A percentile compares a stretch with the other conserved stretches of the same genome.
These are phyloP conservation scores for Conringia planisiliqua DNA, from an alignment of 345 rosid genomes.

Conservation along the genomic window DNA sequence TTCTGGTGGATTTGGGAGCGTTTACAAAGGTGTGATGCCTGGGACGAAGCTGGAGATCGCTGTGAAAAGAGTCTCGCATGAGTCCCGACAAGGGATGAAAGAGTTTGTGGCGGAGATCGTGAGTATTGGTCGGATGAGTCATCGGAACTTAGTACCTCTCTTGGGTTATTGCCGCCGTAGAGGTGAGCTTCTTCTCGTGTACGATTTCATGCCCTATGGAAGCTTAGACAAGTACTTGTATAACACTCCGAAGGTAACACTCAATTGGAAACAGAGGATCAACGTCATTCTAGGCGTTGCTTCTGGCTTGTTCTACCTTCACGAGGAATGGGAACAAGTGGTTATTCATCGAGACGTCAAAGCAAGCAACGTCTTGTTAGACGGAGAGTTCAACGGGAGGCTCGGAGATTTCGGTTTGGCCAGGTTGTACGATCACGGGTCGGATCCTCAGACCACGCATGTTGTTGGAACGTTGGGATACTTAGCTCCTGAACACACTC, in stretches of 20 bases:
- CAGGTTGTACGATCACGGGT: constrained; percentile 71
- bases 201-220: constrained; percentile 90
- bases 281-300: constrained; percentile 69
- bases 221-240: constrained; percentile 79
- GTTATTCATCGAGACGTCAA: constrained; percentile 90
- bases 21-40: constrained; percentile 64
- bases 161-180: constrained; percentile 76
- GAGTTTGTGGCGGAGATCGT: constrained; percentile 85
- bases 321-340: constrained; percentile 83
- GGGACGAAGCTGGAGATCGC: constrained; percentile 55
- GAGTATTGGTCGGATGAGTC: constrained; percentile 89
- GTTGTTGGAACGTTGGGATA: constrained; percentile 93
- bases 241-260: constrained; percentile 46
- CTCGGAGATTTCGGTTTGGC: constrained; percentile 95
- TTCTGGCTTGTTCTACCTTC: constrained; percentile 75
- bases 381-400: constrained; percentile 69
- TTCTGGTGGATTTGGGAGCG: constrained; percentile 79
- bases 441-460: constrained; percentile 75
- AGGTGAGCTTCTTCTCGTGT: constrained; percentile 73
- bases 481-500: constrained; percentile 80
- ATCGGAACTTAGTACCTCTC: constrained; percentile 76
- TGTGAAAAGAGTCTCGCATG: constrained; percentile 71
- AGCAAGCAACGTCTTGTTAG: constrained; percentile 81
- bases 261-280: constrained; percentile 77
- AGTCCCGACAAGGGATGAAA: constrained; percentile 80